Base-by-base conservation (phyloP, 179 eudicot genomes). In the Sideroxylon spinosum region DNA sequence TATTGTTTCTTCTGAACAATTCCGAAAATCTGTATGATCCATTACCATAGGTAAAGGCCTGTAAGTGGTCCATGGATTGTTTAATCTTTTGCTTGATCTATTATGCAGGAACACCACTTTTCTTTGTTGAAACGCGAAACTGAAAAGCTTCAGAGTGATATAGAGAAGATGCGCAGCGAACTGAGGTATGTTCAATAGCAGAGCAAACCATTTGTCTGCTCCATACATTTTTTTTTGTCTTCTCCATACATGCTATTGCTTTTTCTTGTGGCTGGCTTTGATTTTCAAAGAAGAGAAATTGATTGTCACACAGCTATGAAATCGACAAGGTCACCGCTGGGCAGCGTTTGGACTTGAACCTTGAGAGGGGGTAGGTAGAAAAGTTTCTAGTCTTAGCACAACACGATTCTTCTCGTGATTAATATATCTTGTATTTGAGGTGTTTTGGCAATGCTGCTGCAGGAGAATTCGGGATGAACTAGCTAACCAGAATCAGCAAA, bases 291-390 rank as follows among this genome's bases (percentile, higher is more conserved):
- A 52, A 9, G 61, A 56, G 49, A 55, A 59, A 52, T 50, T 16
- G 19, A 59, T 71, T 77, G 23, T 79, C 29, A 74, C 84, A 81
- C 84, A 94, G 97, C 86, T 88, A 92, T 77, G 96, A 91, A 76
- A 86, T 87, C 49, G 97, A 94, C 89, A 94, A 91, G 85, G 97
- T 92, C 78, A 89, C 93, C 29, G 96, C 98, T 62, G 97, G 93
- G 70, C 98, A 89, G 78, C 88, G 91, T 25, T 79, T 92, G 90
- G 98, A 94, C 84, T 85, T 94, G 72, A 94, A 92, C 88, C 98
- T 92, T 78, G 98, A 94, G 80, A 88, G 87, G 77, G 98, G 98
- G 98, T 94, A 87, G 46, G 20, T 32, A 11, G 44, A 59, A 59
- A 59, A 14, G 23, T 59, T 19, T 17, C 23, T 59, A 0, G 16